Evolutionary conservation across 2,329 filamentous ascomycete species (phyloP).

Genomic region (Akanthomyces uredinophilus): DNA sequence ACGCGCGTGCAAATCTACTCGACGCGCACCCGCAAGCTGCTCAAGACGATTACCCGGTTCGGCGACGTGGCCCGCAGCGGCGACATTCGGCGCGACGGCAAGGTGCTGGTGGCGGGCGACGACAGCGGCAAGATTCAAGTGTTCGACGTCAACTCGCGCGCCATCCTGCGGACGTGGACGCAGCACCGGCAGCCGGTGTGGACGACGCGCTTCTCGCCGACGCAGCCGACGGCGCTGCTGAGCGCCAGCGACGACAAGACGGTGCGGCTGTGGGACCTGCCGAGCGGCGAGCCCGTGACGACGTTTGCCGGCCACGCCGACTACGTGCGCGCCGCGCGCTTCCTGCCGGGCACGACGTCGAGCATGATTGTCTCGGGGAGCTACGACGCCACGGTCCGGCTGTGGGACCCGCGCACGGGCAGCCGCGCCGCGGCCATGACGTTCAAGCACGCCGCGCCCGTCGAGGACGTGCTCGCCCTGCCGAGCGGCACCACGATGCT

Average conservation of each 20-base stretch:
- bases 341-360: constrained; percentile 69
- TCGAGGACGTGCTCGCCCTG: constrained; percentile 85
- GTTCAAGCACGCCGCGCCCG: constrained; percentile 86
- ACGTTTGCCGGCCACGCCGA: constrained; percentile 85
- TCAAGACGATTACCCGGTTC: constrained; percentile 93
- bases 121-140: constrained; percentile 91
- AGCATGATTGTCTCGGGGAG: constrained; percentile 82
- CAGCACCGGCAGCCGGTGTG: constrained; percentile 93
- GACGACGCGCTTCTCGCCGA: constrained; percentile 85
- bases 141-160: constrained; percentile 82
- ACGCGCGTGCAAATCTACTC: constrained; percentile 92
- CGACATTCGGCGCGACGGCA: constrained; percentile 81
- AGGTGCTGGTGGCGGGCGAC: constrained; percentile 85
- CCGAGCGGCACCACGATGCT: constrained; percentile 81
- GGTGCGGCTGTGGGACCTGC: constrained; percentile 89
- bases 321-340: constrained; percentile 83
- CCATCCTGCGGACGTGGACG: constrained; percentile 92
- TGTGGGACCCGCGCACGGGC: constrained; percentile 85
- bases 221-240: constrained; percentile 80
- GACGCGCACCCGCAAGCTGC: constrained; percentile 79
- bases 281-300: constrained; percentile 67
- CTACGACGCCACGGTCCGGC: constrained; percentile 87
- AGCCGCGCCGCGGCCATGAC: constrained; percentile 69
- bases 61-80: constrained; percentile 86
- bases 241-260: constrained; percentile 90